A percentile compares a stretch with the other conserved stretches of the same genome.
phyloP scores from a whole-genome alignment of 208 protist genomes.

The Leishmania turanica region DNA sequence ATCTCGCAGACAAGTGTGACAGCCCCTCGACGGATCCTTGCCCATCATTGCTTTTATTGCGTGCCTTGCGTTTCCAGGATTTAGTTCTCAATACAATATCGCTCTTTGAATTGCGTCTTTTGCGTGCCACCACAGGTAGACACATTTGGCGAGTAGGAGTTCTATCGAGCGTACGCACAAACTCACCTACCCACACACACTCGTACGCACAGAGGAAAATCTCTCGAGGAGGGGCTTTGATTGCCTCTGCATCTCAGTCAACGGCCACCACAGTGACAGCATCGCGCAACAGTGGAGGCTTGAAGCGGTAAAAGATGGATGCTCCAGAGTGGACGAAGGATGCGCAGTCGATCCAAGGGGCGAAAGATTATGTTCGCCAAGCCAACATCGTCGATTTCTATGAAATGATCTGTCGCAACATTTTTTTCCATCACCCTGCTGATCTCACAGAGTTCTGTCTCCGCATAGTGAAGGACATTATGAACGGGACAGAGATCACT shows the following conservation, averaged over 20 bases:
- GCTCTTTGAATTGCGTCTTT: conserved; percentile 15
- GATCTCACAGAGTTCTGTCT: conserved; percentile 59
- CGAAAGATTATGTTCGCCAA: conserved; percentile 86
- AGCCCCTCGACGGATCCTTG: conserved; percentile 10
- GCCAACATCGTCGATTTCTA: conserved; percentile 89
- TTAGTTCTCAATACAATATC: conserved; percentile 9
- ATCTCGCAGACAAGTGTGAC: conserved; percentile 2
- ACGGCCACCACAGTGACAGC: not conserved
- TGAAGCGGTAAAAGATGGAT: conserved; percentile 21
- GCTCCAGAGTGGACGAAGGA: conserved; percentile 80
- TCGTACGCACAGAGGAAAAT: conserved; percentile 3
- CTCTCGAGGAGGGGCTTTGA: not conserved
- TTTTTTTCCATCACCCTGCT: conserved; percentile 71
- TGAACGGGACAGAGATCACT: conserved; percentile 56
- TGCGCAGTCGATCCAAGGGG: conserved; percentile 83
- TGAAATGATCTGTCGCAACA: conserved; percentile 78
- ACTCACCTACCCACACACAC: not conserved
- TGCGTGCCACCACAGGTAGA: conserved; percentile 4
- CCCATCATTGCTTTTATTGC: conserved; percentile 9
- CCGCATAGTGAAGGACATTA: conserved; percentile 66
- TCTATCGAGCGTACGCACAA: not conserved
- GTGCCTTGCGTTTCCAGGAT: conserved; percentile 1
- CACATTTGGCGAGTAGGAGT: not conserved
- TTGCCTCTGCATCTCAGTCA: not conserved
- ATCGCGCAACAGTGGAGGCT: not conserved